These are phyloP conservation scores for Desmodesmus armatus DNA, from an alignment of 139 green algal species.

Conservation along the genomic window DNA sequence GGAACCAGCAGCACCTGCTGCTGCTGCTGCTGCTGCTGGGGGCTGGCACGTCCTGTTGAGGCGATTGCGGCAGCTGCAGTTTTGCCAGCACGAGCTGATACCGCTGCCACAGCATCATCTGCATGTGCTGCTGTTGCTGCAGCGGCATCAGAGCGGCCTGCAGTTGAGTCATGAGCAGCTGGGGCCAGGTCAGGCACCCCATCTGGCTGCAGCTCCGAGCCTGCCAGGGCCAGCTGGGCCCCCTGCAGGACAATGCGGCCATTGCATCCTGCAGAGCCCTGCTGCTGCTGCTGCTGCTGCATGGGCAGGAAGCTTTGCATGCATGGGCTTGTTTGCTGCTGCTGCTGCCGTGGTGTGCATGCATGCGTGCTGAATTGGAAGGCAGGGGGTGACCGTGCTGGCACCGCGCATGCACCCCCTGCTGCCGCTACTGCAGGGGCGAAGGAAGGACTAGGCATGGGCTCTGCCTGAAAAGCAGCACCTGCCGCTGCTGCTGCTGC, in stretches of 20 bases:
- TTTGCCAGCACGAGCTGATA: background rate
- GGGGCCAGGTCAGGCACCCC: background rate
- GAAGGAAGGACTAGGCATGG: too few species aligned
- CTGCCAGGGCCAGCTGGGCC: background rate
- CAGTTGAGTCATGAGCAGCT: background rate
- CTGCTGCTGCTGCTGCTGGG: slow-evolving; percentile 4
- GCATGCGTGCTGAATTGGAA: too few species aligned
- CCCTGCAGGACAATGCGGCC: background rate
- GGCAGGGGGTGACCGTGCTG: too few species aligned
- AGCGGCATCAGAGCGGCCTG: background rate
- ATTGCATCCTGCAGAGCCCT: background rate
- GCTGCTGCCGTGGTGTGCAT: too few species aligned
- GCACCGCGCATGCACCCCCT: background rate
- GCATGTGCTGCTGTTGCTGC: background rate
- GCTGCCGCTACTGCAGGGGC: too few species aligned
- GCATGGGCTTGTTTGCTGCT: slow-evolving; percentile 19
- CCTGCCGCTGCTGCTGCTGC: background rate
- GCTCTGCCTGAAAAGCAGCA: too few species aligned
- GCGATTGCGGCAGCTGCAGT: background rate
- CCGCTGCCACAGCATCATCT: background rate
- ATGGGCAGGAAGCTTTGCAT: slow-evolving; percentile 10
- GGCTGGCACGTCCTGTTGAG: background rate
- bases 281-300: slow-evolving; percentile 1
- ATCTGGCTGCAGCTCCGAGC: background rate
- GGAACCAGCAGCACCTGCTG: slow-evolving; percentile 23